These are phyloP conservation scores for Dillenia suffruticosa DNA, from an alignment of 164 flowering plant species.

Conservation along the genomic window DNA sequence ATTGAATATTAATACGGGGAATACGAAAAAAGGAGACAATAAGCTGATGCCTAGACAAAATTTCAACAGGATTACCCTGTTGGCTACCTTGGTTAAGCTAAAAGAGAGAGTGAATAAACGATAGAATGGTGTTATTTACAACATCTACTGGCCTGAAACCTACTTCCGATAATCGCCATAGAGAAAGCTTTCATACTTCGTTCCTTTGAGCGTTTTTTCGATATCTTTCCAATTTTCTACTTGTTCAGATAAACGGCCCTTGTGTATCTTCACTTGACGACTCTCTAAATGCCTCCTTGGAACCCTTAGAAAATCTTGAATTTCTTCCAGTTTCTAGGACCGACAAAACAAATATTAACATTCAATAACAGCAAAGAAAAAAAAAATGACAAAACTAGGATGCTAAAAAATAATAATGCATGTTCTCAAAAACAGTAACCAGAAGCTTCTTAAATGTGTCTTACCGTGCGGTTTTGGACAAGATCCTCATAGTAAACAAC, in stretches of 20 bases:
- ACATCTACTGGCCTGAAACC: conserved; percentile 5
- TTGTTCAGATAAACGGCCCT: conserved; percentile 60
- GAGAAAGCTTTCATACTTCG: conserved; percentile 57
- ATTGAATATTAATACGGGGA: no score
- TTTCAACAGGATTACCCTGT: not conserved
- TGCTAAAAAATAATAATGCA: no score
- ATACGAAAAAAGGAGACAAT: no score
- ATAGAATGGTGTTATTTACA: conserved; percentile 20
- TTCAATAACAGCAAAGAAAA: not conserved
- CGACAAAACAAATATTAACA: conserved; percentile 16
- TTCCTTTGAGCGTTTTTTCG: conserved; percentile 54
- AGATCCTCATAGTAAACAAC: conserved; percentile 65
- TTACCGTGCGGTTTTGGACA: conserved; percentile 44
- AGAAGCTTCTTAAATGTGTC: not conserved
- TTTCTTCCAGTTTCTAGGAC: conserved; percentile 42
- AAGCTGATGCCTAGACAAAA: not conserved
- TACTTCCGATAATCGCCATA: conserved; percentile 24
- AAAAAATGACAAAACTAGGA: not conserved
- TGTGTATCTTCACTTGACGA: conserved; percentile 93
- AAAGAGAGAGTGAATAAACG: conserved; percentile 4
- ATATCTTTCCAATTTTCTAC: conserved; percentile 77
- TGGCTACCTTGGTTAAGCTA: conserved; percentile 2
- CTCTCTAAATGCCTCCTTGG: conserved; percentile 55
- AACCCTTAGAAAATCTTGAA: conserved; percentile 57
- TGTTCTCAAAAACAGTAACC: not conserved